Evolutionary conservation across 140 eudicot genomes (phyloP).

Genomic region (Bidens hawaiensis): DNA sequence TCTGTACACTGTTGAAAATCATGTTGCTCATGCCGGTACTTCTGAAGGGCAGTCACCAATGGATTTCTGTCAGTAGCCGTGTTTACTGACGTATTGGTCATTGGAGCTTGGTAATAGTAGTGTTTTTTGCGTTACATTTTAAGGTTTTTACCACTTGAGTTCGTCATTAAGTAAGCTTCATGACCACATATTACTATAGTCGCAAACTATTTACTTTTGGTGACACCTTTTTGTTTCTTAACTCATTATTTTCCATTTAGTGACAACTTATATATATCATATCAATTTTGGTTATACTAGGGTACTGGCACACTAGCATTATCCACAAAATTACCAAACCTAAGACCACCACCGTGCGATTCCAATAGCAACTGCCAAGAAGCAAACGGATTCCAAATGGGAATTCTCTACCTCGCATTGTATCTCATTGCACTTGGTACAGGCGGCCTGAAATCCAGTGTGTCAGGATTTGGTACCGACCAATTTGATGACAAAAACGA

Average conservation of each 20-base stretch:
- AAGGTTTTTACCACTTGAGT: too few relatives aligned
- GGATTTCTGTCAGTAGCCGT: too few relatives aligned
- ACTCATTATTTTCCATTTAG: background rate
- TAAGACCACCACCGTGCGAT: constrained; percentile 64
- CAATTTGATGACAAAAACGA: constrained; percentile 85
- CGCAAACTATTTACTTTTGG: background rate
- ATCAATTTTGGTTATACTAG: constrained; percentile 20
- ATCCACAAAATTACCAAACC: constrained; percentile 48
- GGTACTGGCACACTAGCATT: constrained; percentile 72
- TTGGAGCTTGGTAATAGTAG: too few relatives aligned
- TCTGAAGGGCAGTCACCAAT: too few relatives aligned
- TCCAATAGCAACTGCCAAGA: constrained; percentile 36
- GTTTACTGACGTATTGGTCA: too few relatives aligned
- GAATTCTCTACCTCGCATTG: constrained; percentile 61
- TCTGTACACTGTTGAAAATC: too few relatives aligned
- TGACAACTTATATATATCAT: background rate
- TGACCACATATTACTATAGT: too few relatives aligned
- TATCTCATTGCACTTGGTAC: constrained; percentile 87
- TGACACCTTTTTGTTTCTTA: background rate
- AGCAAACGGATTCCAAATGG: constrained; percentile 83
- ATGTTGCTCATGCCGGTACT: too few relatives aligned
- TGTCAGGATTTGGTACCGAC: constrained; percentile 89
- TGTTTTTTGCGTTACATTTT: too few relatives aligned
- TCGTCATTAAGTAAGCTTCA: too few relatives aligned
- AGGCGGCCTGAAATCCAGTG: constrained; percentile 85